These are phyloP conservation scores for Hawksworthiomyces lignivorus DNA, from an alignment of 2,329 filamentous ascomycete species.

Conservation along the genomic window DNA sequence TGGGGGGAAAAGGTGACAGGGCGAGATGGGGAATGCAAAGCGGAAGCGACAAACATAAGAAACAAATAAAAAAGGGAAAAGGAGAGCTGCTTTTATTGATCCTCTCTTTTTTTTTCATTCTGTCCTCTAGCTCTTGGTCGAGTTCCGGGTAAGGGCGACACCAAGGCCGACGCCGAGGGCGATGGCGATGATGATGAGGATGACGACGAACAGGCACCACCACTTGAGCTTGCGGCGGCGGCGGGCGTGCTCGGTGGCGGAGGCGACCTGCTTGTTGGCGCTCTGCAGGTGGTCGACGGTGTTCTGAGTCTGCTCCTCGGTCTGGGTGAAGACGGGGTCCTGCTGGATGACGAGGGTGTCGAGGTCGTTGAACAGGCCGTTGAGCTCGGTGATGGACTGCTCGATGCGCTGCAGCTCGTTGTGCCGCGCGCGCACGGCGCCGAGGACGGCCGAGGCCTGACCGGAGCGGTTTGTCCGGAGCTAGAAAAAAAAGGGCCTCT, in stretches of 20 bases:
- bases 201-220: conserved; percentile 60
- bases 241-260: conserved; percentile 59
- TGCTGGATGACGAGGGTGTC: conserved; percentile 68
- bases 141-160: conserved; percentile 27
- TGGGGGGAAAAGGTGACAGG: too few relatives aligned
- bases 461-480: conserved; percentile 67
- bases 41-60: too few relatives aligned
- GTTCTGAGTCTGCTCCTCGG: conserved; percentile 58
- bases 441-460: conserved; percentile 65
- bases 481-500: too few relatives aligned
- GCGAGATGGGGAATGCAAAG: neutral
- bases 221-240: conserved; percentile 71
- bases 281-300: conserved; percentile 60
- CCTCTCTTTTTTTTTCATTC: neutral
- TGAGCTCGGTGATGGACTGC: conserved; percentile 62
- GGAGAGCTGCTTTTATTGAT: too few relatives aligned
- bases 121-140: conserved; percentile 3
- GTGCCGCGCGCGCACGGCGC: conserved; percentile 73
- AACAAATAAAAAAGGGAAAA: neutral
- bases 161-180: conserved; percentile 48
- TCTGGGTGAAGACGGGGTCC: conserved; percentile 53
- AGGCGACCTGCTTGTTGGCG: conserved; percentile 61
- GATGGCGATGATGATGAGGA: conserved; percentile 50
- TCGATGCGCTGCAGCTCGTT: conserved; percentile 78
- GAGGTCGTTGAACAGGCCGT: conserved; percentile 64